Conservation (phyloP, 176 grass and related monocot genomes). For the Chloris gayana region DNA sequence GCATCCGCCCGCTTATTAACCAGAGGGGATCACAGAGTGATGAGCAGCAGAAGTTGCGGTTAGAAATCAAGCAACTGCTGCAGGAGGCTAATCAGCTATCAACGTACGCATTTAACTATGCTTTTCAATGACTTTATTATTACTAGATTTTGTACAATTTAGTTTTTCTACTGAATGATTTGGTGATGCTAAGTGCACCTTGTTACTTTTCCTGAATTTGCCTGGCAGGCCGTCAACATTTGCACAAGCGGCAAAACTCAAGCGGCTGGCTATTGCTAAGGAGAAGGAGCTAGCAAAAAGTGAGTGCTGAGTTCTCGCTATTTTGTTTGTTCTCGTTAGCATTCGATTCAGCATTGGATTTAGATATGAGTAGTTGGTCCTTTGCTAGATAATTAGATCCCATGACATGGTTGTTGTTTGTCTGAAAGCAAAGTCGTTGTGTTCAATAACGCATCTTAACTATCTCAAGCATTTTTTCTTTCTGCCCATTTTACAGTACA, state of each 20-base stretch:
- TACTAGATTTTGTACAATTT: not conserved
- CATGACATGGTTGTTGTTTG: not conserved
- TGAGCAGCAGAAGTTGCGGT: conserved; percentile 62
- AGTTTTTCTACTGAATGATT: not conserved
- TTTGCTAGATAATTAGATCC: not conserved
- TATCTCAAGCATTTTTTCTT: not conserved
- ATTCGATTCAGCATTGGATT: not conserved
- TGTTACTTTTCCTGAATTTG: conserved; percentile 7
- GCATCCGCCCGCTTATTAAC: not conserved
- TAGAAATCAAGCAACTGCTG: conserved; percentile 75
- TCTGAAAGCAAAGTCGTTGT: not conserved
- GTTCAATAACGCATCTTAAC: not conserved
- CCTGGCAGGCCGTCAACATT: conserved; percentile 84
- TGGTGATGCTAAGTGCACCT: not conserved
- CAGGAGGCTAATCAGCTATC: conserved; percentile 74
- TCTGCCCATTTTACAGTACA: conserved; percentile 62
- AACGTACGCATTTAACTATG: conserved; percentile 52
- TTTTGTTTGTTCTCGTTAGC: not conserved
- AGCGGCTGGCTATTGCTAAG: conserved; percentile 70
- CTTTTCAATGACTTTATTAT: not conserved
- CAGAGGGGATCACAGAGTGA: conserved; percentile 63
- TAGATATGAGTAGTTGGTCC: not conserved
- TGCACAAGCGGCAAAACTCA: conserved; percentile 94
- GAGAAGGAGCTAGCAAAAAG: conserved; percentile 80
- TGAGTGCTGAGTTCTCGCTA: conserved; percentile 30